phyloP scores from a whole-genome alignment of 192 early-diverging fungal species.

The Mortierella antarctica region DNA sequence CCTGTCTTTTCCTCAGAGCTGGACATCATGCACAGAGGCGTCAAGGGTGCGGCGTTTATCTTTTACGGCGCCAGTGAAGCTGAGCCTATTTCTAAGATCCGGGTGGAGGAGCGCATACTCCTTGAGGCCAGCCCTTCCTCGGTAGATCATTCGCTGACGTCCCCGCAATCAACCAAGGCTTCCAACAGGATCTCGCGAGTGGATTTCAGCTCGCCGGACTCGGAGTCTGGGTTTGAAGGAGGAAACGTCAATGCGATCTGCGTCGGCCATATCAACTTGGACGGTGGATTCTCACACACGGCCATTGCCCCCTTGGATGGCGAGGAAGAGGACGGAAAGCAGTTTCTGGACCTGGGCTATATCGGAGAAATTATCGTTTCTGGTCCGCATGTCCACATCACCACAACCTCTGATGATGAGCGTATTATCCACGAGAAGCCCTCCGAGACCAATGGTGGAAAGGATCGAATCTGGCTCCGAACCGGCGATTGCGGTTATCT shows the following conservation, averaged over 20 bases:
- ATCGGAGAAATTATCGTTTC: constrained; percentile 52
- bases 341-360: constrained; percentile 38
- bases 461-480: constrained; percentile 42
- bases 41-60: constrained; percentile 43
- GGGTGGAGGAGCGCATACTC: constrained; percentile 44
- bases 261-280: constrained; percentile 46
- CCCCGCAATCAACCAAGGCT: constrained; percentile 5
- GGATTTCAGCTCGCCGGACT: not conserved
- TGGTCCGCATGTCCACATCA: constrained; percentile 51
- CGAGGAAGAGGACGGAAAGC: constrained; percentile 17
- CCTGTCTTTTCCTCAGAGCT: constrained; percentile 50
- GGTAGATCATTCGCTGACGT: not conserved
- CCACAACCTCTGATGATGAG: constrained; percentile 45
- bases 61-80: constrained; percentile 52
- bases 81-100: constrained; percentile 52
- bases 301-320: constrained; percentile 35
- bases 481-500: constrained; percentile 53
- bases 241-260: constrained; percentile 47
- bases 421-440: constrained; percentile 41
- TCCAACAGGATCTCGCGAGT: constrained; percentile 28
- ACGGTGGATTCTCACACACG: constrained; percentile 42
- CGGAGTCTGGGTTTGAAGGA: constrained; percentile 42
- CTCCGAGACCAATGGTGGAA: constrained; percentile 23
- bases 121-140: constrained; percentile 28
- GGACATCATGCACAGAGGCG: constrained; percentile 44